Percentiles rank a stretch among this genome's conserved stretches.
Evolutionary conservation across 768 basidiomycete genomes (phyloP).

Genomic region (Neoboletus magnificus): DNA sequence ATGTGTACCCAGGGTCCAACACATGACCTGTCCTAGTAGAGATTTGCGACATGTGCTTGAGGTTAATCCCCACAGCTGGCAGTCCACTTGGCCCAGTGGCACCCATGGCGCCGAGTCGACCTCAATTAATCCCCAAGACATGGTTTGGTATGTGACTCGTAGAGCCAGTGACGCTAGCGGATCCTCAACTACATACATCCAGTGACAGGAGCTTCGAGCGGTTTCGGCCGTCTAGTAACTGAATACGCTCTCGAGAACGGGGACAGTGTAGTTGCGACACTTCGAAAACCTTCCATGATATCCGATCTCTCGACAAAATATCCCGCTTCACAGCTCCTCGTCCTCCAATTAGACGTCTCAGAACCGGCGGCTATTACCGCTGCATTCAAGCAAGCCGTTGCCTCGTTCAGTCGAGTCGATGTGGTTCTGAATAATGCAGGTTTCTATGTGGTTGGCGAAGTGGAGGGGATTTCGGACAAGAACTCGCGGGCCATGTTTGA

Average conservation of each 20-base stretch:
- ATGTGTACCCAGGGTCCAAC: not conserved
- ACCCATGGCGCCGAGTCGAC: not conserved
- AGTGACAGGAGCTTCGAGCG: constrained; percentile 43
- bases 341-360: constrained; percentile 43
- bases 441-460: constrained; percentile 42
- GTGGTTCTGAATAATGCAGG: constrained; percentile 47
- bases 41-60: too few relatives aligned
- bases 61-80: not conserved
- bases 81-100: not conserved
- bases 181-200: not conserved
- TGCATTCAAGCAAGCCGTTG: constrained; percentile 36
- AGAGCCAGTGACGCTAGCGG: not conserved
- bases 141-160: constrained; percentile 21
- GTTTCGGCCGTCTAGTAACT: constrained; percentile 37
- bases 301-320: constrained; percentile 30
- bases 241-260: constrained; percentile 37
- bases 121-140: constrained; percentile 10
- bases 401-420: constrained; percentile 39
- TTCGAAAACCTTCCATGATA: constrained; percentile 39
- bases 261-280: constrained; percentile 43
- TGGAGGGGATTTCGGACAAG: constrained; percentile 83
- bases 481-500: constrained; percentile 59
- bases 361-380: constrained; percentile 28
- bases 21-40: not conserved
- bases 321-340: constrained; percentile 33